Evolutionary conservation across 169 alveolate genomes (phyloP).

Genomic region (Plasmodium adleri): DNA sequence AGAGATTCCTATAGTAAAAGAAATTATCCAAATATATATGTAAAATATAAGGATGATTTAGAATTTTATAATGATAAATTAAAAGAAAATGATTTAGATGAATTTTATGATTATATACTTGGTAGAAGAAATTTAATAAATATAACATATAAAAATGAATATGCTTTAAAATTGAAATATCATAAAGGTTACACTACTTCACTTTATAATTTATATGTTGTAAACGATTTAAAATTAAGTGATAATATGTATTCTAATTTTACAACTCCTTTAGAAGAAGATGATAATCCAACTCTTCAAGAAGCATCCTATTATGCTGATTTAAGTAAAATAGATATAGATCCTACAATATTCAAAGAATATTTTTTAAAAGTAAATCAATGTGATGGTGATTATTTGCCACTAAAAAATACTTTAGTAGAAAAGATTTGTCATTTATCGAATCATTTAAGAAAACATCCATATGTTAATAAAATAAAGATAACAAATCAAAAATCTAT

Average conservation of each 20-base stretch:
- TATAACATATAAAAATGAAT: constrained; percentile 50
- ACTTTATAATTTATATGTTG: constrained; percentile 34
- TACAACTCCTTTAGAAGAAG: constrained; percentile 19
- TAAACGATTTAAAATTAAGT: constrained; percentile 30
- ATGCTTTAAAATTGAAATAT: constrained; percentile 59
- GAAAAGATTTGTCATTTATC: constrained; percentile 61
- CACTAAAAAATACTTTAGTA: constrained; percentile 37
- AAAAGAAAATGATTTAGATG: constrained; percentile 31
- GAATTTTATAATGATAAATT: constrained; percentile 17
- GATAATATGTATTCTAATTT: constrained; percentile 23
- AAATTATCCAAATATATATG: background rate
- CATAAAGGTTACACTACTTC: constrained; percentile 44
- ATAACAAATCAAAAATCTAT: constrained; percentile 23
- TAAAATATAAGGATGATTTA: constrained; percentile 24
- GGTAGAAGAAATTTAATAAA: constrained; percentile 29
- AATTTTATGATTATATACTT: constrained; percentile 36
- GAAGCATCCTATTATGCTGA: constrained; percentile 40
- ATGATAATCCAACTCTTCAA: constrained; percentile 32
- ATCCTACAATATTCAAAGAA: constrained; percentile 57
- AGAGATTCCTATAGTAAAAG: background rate
- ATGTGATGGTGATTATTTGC: constrained; percentile 70
- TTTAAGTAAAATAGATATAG: constrained; percentile 53
- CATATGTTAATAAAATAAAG: constrained; percentile 26
- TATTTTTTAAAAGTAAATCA: constrained; percentile 27
- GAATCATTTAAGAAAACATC: constrained; percentile 49